Base-by-base conservation (phyloP, 176 grass and related monocot genomes). In the Poa pratensis region DNA sequence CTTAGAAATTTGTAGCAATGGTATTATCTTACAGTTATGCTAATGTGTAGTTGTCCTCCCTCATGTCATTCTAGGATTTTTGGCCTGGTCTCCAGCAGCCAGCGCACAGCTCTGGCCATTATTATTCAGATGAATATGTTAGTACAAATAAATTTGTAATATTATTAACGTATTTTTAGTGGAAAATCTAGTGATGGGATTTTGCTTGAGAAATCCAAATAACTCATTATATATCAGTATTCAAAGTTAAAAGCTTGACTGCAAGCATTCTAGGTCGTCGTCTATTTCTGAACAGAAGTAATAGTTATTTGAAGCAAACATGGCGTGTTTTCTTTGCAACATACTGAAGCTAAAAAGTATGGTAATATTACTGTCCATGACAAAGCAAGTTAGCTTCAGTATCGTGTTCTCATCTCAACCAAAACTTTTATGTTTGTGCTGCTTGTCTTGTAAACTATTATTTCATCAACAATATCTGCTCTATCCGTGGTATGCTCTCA, bases 1-100 rank as follows among this genome's bases (percentile, higher is more conserved):
- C 3, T 22, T 10, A 12, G 14, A 67, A 77, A 46, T 78, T 15
- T 78, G 4, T 46, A 23, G 43, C 37, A 57, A 69, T 78, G 24
- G 43, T 58, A 78, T 32, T 53, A 35, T 59, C 6, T 85, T 48
- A 5, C 54, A 75, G 8, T 58, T 58, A 54, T 85, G 8, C 45
- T 17, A 7, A 64, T 76, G 40, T 27, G 61, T 51, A 46, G 39
- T 14, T 61, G 55, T 54, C 18, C 52, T 54, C 52, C 52, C 18
- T 54, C 52, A 18, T 52, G 52, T 54, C 6, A 17, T 54, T 19
- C 19, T 7, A 54, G 1, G 16, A 19, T 51, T 54, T 51, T 51
- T 54, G 16, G 52, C 52, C 19, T 6, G 52, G 52, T 54, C 52
- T 54, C 52, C 52, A 54, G 52, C 52, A 54, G 52, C 5, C 52